Percentiles rank a stretch among this genome's conserved stretches.
Evolutionary conservation across 164 flowering plant genomes (phyloP).

Genomic region (Tetracentron sinense): DNA sequence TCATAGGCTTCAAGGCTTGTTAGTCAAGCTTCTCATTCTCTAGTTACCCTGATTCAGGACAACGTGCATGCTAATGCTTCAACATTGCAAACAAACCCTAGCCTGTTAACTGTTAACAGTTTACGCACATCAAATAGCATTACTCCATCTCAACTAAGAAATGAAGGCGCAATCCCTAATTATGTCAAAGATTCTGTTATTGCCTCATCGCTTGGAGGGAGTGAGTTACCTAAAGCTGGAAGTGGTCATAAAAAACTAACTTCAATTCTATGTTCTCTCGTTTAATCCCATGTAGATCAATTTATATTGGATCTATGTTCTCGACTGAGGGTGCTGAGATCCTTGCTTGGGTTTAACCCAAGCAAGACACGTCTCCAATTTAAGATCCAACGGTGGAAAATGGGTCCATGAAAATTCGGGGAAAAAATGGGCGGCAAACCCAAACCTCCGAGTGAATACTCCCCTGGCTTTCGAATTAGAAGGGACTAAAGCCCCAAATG

Average conservation of each 20-base stretch:
- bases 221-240: constrained; percentile 13
- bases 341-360: too few species aligned
- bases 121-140: constrained; percentile 15
- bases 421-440: too few species aligned
- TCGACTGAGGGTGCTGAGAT: too few species aligned
- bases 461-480: too few species aligned
- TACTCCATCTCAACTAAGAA: constrained; percentile 14
- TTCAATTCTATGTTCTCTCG: constrained; percentile 17
- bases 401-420: too few species aligned
- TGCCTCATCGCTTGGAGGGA: constrained; percentile 22
- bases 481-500: too few species aligned
- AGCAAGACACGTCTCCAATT: too few species aligned
- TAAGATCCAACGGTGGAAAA: too few species aligned
- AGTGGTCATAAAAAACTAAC: constrained; percentile 9
- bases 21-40: constrained; percentile 29
- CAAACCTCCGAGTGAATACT: too few species aligned
- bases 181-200: constrained; percentile 17
- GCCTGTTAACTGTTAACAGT: constrained; percentile 9
- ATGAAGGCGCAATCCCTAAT: constrained; percentile 11
- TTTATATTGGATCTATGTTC: too few species aligned
- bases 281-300: constrained; percentile 12
- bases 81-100: constrained; percentile 21
- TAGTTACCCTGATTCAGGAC: constrained; percentile 18
- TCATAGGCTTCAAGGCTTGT: constrained; percentile 21
- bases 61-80: constrained; percentile 20